Percentiles rank a stretch among this genome's conserved stretches.
These are phyloP conservation scores for Hymenoscyphus fraxineus DNA, from an alignment of 2,329 filamentous ascomycete genomes.

Conservation along the genomic window DNA sequence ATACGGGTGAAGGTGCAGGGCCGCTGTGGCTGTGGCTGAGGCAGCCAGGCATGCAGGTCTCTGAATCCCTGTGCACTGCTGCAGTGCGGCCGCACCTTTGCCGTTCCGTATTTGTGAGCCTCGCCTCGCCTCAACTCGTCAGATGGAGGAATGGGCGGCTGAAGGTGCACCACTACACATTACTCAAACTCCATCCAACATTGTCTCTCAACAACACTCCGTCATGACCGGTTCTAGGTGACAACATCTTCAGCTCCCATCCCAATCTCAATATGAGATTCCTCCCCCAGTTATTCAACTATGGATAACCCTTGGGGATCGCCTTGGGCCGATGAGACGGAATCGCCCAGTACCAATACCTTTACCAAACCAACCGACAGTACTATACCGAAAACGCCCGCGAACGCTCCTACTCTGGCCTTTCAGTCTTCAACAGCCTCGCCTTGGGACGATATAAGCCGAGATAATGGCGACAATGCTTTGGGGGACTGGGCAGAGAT, in stretches of 20 bases:
- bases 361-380: slow-evolving; percentile 12
- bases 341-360: slow-evolving; percentile 18
- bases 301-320: slow-evolving; percentile 40
- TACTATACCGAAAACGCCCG: slow-evolving; percentile 19
- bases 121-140: not conserved
- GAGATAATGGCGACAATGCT: slow-evolving; percentile 20
- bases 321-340: slow-evolving; percentile 37
- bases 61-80: too few species aligned
- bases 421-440: slow-evolving; percentile 24
- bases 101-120: not conserved
- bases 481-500: slow-evolving; percentile 30
- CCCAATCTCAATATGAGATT: slow-evolving; percentile 34
- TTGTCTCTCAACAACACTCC: slow-evolving; percentile 11
- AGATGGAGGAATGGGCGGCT: not conserved
- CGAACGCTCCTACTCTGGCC: slow-evolving; percentile 18
- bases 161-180: not conserved
- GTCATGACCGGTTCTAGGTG: not conserved
- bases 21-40: not conserved
- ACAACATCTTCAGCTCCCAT: slow-evolving; percentile 20
- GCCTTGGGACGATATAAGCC: slow-evolving; percentile 21
- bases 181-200: slow-evolving; percentile 16
- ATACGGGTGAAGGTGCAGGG: not conserved
- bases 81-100: not conserved
- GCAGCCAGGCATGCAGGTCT: too few species aligned
- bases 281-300: slow-evolving; percentile 24